Percentiles rank a stretch among this genome's conserved stretches.
phyloP scores from a whole-genome alignment of 768 basidiomycete species.

The Boletus edulis region DNA sequence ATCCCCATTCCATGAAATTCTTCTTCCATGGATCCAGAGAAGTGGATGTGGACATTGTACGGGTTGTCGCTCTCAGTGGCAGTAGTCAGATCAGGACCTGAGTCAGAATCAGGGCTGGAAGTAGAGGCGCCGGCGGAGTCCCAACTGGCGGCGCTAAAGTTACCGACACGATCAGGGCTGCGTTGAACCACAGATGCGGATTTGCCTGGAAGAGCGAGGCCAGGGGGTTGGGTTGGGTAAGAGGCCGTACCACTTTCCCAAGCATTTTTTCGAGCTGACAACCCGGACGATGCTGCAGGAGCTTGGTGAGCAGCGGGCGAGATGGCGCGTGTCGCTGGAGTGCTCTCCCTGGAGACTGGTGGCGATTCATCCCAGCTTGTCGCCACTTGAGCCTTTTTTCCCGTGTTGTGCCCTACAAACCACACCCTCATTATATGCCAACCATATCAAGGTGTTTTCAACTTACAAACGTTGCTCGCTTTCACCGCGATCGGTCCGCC shows the following conservation, averaged over 20 bases:
- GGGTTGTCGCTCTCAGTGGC: slow-evolving; percentile 27
- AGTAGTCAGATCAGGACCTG: slow-evolving; percentile 21
- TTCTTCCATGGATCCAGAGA: slow-evolving; percentile 28
- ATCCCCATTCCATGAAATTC: slow-evolving; percentile 28
- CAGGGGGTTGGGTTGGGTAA: slow-evolving; percentile 12
- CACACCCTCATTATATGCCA: not conserved
- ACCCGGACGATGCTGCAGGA: slow-evolving; percentile 10
- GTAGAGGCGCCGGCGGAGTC: slow-evolving; percentile 21
- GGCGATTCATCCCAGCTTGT: slow-evolving; percentile 23
- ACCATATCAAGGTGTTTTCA: not conserved
- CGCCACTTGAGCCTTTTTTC: not conserved
- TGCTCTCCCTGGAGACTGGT: slow-evolving; percentile 13
- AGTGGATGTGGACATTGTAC: slow-evolving; percentile 17
- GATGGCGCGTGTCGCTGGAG: slow-evolving; percentile 8
- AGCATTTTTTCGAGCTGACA: slow-evolving; percentile 3
- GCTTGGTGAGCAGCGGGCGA: slow-evolving; percentile 5
- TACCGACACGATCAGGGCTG: slow-evolving; percentile 7
- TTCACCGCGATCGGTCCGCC: slow-evolving; percentile 28
- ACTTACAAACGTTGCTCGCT: slow-evolving; percentile 29
- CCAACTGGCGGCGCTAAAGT: slow-evolving; percentile 19
- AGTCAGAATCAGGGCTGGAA: slow-evolving; percentile 29
- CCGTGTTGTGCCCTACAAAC: slow-evolving; percentile 16
- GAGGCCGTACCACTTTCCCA: slow-evolving; percentile 10
- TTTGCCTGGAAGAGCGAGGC: slow-evolving; percentile 7
- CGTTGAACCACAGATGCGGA: not conserved